Conservation (phyloP, 176 grass and related monocot genomes). For the Themeda triandra region DNA sequence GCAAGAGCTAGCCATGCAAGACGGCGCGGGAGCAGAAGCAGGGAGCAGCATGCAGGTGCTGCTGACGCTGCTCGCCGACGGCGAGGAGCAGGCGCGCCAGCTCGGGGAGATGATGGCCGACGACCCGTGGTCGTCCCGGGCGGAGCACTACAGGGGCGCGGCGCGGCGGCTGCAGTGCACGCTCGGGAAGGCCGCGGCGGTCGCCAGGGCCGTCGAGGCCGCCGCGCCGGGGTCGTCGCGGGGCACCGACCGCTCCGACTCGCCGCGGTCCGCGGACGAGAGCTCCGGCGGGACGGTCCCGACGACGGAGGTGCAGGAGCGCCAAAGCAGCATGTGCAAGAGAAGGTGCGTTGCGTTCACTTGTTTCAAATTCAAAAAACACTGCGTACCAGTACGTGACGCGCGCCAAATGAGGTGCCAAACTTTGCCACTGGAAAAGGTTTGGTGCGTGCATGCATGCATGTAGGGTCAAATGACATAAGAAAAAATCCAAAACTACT, state of each 20-base stretch:
- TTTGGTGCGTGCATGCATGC: background rate
- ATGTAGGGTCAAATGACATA: too few species aligned
- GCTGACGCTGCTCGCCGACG: constrained; percentile 44
- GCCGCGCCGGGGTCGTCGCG: constrained; percentile 17
- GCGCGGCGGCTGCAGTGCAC: constrained; percentile 29
- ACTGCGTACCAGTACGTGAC: background rate
- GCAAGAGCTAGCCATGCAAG: too few species aligned
- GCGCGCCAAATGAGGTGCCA: background rate
- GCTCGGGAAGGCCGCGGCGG: constrained; percentile 34
- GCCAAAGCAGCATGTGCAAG: constrained; percentile 31
- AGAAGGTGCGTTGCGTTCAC: constrained; percentile 45
- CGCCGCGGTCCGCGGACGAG: constrained; percentile 56
- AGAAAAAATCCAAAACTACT: too few species aligned
- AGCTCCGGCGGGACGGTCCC: constrained; percentile 27
- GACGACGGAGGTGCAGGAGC: constrained; percentile 10
- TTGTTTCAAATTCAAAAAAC: background rate
- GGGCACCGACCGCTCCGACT: constrained; percentile 38
- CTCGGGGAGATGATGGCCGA: constrained; percentile 21
- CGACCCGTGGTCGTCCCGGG: background rate
- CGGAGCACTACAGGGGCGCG: constrained; percentile 21
- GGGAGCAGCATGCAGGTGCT: constrained; percentile 32
- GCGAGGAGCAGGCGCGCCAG: constrained; percentile 50
- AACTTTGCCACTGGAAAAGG: background rate
- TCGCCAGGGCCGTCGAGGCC: constrained; percentile 49
- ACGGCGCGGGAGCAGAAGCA: constrained; percentile 5